phyloP scores from a whole-genome alignment of 1,139 yeast genomes.

The Wickerhamomyces sp. region DNA sequence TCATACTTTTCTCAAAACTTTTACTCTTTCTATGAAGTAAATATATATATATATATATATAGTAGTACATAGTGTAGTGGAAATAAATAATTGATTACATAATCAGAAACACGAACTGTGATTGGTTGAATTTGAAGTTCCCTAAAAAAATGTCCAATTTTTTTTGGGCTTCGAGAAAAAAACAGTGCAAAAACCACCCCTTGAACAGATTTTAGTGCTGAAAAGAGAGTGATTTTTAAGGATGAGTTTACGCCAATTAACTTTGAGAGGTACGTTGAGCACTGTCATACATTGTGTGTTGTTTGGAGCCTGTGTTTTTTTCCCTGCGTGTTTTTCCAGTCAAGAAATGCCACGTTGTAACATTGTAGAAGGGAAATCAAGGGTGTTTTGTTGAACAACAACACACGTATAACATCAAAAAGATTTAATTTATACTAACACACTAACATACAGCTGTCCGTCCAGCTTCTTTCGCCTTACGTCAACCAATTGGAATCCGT shows the following conservation, averaged over 20 bases:
- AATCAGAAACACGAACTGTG: neutral
- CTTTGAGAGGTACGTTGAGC: conserved; percentile 20
- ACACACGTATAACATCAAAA: neutral
- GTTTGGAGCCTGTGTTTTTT: neutral
- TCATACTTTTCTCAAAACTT: too few species aligned
- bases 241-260: conserved; percentile 24
- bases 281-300: neutral
- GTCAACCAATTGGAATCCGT: conserved; percentile 51
- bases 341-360: too few species aligned
- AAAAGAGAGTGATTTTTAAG: neutral
- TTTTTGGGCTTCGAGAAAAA: neutral
- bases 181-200: neutral
- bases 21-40: neutral
- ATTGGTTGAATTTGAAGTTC: neutral
- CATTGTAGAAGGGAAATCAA: neutral
- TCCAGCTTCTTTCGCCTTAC: conserved; percentile 22
- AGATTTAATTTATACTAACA: conserved; percentile 14
- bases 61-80: neutral
- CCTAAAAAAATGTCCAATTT: neutral
- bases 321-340: too few species aligned
- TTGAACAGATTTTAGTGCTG: neutral
- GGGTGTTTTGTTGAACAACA: neutral
- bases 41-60: too few species aligned
- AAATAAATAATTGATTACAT: neutral
- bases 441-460: conserved; percentile 18